Conservation (phyloP, 75 land plant genomes). For the Pinus taeda region DNA sequence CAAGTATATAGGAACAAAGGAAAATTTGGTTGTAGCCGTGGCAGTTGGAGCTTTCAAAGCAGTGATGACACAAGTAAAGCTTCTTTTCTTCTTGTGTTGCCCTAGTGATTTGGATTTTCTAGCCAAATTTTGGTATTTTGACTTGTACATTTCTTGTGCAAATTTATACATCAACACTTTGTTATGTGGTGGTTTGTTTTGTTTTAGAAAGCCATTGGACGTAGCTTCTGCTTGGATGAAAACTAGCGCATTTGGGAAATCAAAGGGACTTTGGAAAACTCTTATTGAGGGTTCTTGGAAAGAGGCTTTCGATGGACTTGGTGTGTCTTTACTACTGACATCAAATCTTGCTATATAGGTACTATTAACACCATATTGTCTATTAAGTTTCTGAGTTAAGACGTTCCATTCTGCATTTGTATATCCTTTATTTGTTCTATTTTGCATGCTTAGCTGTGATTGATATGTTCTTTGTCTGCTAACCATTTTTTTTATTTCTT, state of each 20-base stretch:
- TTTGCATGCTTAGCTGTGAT: neutral
- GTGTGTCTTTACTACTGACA: slow-evolving; percentile 38
- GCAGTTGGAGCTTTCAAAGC: slow-evolving; percentile 89
- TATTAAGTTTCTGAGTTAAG: neutral
- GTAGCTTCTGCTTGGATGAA: slow-evolving; percentile 52
- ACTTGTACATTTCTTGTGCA: neutral
- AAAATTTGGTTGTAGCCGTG: slow-evolving; percentile 79
- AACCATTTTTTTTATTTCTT: neutral
- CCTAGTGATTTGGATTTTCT: neutral
- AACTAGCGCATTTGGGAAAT: slow-evolving; percentile 51
- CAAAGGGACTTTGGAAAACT: slow-evolving; percentile 36
- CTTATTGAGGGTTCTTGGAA: slow-evolving; percentile 37
- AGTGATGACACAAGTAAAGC: slow-evolving; percentile 45
- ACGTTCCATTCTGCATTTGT: neutral
- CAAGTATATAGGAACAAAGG: slow-evolving; percentile 66
- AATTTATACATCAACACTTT: neutral
- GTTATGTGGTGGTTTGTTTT: neutral
- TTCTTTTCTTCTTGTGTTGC: neutral
- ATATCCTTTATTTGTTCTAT: neutral
- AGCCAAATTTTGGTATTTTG: neutral
- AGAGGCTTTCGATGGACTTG: slow-evolving; percentile 47
- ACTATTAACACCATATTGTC: neutral
- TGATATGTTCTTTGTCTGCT: neutral
- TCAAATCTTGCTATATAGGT: slow-evolving; percentile 63
- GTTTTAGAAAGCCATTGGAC: slow-evolving; percentile 39